phyloP scores from a whole-genome alignment of 306 rosid genomes.

The Gynostemma pentaphyllum region DNA sequence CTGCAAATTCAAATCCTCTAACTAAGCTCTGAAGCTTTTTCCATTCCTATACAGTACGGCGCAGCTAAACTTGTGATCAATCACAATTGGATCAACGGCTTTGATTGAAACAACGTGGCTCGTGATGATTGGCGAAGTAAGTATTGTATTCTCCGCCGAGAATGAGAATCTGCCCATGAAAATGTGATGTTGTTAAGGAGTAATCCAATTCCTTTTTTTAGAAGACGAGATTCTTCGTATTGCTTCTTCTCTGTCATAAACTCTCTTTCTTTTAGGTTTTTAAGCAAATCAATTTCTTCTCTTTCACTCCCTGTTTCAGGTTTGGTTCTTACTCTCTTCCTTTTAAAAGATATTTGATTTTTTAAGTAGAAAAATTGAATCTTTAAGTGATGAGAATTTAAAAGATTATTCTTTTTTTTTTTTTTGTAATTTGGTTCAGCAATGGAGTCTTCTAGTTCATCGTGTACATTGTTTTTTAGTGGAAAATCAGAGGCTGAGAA shows the following conservation, averaged over 20 bases:
- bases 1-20: slow-evolving; percentile 66
- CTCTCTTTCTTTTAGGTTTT: background rate
- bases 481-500: slow-evolving; percentile 59
- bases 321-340: slow-evolving; percentile 3
- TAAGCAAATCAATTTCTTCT: background rate
- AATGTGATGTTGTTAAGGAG: slow-evolving; percentile 13
- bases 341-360: background rate
- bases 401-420: background rate
- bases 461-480: slow-evolving; percentile 33
- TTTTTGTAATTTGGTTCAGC: slow-evolving; percentile 18
- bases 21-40: background rate
- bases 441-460: slow-evolving; percentile 24
- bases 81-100: slow-evolving; percentile 1
- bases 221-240: slow-evolving; percentile 7
- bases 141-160: background rate
- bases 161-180: background rate
- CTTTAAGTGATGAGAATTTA: background rate
- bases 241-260: slow-evolving; percentile 6
- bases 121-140: background rate
- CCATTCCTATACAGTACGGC: background rate
- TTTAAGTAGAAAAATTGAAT: background rate
- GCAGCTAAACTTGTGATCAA: too few species aligned
- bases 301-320: slow-evolving; percentile 33
- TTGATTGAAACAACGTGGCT: background rate
- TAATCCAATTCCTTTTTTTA: slow-evolving; percentile 11